Evolutionary conservation across 306 rosid genomes (phyloP).

Genomic region (Begonia peltatifolia): DNA sequence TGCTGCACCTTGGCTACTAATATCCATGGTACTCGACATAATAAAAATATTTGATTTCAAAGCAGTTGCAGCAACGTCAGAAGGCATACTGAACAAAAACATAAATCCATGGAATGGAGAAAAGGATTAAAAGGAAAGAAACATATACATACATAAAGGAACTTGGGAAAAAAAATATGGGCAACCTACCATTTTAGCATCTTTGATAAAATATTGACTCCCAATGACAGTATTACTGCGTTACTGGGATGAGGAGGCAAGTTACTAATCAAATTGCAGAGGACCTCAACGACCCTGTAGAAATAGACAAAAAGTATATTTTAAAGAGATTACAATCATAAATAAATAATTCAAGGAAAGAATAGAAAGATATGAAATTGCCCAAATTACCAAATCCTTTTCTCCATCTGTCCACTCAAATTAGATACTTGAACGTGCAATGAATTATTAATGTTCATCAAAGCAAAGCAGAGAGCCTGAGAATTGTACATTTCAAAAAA

Average conservation of each 20-base stretch:
- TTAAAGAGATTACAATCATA: neutral
- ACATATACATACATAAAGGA: neutral
- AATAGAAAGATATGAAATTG: constrained; percentile 3
- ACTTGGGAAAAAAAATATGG: constrained; percentile 8
- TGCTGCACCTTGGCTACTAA: constrained; percentile 27
- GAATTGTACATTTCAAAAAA: neutral
- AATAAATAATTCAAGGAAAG: neutral
- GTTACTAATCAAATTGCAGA: constrained; percentile 57
- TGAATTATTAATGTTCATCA: constrained; percentile 39
- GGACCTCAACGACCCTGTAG: constrained; percentile 65
- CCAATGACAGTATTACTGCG: constrained; percentile 66
- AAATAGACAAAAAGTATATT: constrained; percentile 4
- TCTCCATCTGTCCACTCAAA: constrained; percentile 28
- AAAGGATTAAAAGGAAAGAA: neutral
- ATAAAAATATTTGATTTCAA: constrained; percentile 65
- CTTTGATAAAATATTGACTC: constrained; percentile 52
- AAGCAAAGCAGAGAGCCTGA: constrained; percentile 65
- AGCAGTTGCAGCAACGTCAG: constrained; percentile 43
- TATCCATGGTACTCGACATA: constrained; percentile 17
- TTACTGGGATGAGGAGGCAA: constrained; percentile 42
- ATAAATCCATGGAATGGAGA: neutral
- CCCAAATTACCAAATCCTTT: constrained; percentile 50
- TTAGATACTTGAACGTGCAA: constrained; percentile 27
- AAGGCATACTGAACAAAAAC: constrained; percentile 51
- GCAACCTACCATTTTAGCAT: constrained; percentile 59